Conservation (phyloP, 192 early-diverging fungal genomes). For the Rhizoclosmatium sp. region DNA sequence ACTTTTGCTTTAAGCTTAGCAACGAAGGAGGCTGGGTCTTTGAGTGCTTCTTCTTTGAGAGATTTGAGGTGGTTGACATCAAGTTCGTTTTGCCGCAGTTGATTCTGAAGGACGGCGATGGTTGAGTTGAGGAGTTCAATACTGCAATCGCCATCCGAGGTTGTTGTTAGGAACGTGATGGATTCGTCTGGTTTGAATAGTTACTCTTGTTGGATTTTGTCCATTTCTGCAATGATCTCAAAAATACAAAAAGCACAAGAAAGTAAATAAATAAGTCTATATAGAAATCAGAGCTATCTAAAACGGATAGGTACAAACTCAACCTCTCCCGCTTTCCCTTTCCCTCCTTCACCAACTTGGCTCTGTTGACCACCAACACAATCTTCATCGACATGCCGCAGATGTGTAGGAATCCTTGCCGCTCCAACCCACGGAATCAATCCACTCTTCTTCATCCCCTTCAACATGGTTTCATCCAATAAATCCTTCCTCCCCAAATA, state of each 20-base stretch:
- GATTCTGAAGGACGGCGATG: not conserved
- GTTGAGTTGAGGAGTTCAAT: conserved; percentile 1
- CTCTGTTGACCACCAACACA: too few relatives aligned
- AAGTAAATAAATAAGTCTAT: too few relatives aligned
- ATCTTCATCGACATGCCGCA: not conserved
- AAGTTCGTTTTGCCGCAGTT: conserved; percentile 6
- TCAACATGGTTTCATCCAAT: not conserved
- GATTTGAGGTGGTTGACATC: not conserved
- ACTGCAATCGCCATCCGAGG: not conserved
- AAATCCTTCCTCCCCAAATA: not conserved
- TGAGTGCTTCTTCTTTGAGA: not conserved
- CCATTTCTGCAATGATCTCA: too few relatives aligned
- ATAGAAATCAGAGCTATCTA: too few relatives aligned
- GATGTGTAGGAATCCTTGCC: not conserved
- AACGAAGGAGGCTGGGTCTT: not conserved
- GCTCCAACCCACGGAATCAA: not conserved
- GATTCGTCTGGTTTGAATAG: too few relatives aligned
- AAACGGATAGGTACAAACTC: not conserved
- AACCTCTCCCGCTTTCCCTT: not conserved
- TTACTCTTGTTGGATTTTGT: too few relatives aligned
- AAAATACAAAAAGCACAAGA: too few relatives aligned
- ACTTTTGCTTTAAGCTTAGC: not conserved
- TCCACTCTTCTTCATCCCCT: not conserved
- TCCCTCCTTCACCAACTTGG: not conserved
- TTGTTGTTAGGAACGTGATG: too few relatives aligned